Evolutionary conservation across 345 rosid genomes (phyloP).

Genomic region (Alliaria petiolata): DNA sequence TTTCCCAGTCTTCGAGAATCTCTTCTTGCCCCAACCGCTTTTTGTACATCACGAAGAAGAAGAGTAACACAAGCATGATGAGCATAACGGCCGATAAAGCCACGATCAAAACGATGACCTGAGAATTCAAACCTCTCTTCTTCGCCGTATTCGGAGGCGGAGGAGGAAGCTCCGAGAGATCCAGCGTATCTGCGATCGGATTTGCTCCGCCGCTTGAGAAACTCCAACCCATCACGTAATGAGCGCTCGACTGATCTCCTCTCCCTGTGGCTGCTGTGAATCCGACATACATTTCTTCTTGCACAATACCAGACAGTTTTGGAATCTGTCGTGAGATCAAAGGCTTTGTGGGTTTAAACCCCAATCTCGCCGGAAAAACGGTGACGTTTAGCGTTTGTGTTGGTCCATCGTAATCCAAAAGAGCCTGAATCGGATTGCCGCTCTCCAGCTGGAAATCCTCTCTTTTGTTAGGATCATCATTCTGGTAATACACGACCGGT

Average conservation of each 20-base stretch:
- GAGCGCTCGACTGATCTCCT: slow-evolving; percentile 29
- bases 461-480: neutral
- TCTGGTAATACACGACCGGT: slow-evolving; percentile 21
- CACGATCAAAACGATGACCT: slow-evolving; percentile 36
- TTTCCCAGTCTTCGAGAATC: slow-evolving; percentile 56
- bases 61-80: slow-evolving; percentile 26
- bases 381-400: slow-evolving; percentile 30
- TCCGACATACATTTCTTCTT: slow-evolving; percentile 44
- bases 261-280: slow-evolving; percentile 54
- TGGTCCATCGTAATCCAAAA: slow-evolving; percentile 42
- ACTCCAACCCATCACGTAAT: neutral
- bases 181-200: neutral
- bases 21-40: slow-evolving; percentile 41
- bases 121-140: slow-evolving; percentile 7
- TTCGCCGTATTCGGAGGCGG: slow-evolving; percentile 30
- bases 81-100: slow-evolving; percentile 29
- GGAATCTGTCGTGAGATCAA: slow-evolving; percentile 18
- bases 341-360: slow-evolving; percentile 33
- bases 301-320: slow-evolving; percentile 5
- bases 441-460: slow-evolving; percentile 35
- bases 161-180: slow-evolving; percentile 23
- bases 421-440: slow-evolving; percentile 43
- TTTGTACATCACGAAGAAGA: slow-evolving; percentile 25
- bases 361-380: slow-evolving; percentile 25
- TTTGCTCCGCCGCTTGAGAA: neutral